phyloP scores from a whole-genome alignment of 2,329 filamentous ascomycete species.

The Microdochium nivale region DNA sequence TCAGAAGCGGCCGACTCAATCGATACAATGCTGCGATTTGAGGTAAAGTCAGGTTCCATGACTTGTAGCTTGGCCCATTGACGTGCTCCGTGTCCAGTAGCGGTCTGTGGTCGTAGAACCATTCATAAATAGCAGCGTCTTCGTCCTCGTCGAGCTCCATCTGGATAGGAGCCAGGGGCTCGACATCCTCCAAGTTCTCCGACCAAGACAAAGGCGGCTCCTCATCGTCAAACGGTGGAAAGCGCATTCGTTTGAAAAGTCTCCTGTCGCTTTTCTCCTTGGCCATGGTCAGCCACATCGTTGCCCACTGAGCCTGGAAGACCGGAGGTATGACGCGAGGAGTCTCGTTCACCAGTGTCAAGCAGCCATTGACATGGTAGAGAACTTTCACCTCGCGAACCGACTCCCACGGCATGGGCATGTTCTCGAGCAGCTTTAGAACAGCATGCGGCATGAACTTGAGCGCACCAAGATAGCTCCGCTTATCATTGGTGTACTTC shows the following conservation, averaged over 20 bases:
- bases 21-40: constrained; percentile 97
- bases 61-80: constrained; percentile 93
- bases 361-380: constrained; percentile 95
- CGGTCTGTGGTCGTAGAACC: constrained; percentile 94
- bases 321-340: constrained; percentile 96
- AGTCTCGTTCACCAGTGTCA: constrained; percentile 94
- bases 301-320: constrained; percentile 97
- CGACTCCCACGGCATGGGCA: constrained; percentile 99
- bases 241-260: constrained; percentile 98
- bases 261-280: constrained; percentile 93
- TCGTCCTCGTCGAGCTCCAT: constrained; percentile 96
- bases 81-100: constrained; percentile 87
- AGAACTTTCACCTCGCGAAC: constrained; percentile 93
- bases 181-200: constrained; percentile 97
- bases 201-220: constrained; percentile 96
- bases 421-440: constrained; percentile 93
- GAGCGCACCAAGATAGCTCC: constrained; percentile 90
- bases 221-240: constrained; percentile 97
- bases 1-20: constrained; percentile 81
- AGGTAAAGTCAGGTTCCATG: constrained; percentile 84
- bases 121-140: constrained; percentile 84
- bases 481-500: constrained; percentile 97
- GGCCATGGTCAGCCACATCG: constrained; percentile 98
- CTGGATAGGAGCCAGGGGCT: constrained; percentile 94
- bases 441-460: constrained; percentile 99